These are phyloP conservation scores for Mortierella sp. DNA, from an alignment of 371 early-diverging fungal species.

Conservation along the genomic window DNA sequence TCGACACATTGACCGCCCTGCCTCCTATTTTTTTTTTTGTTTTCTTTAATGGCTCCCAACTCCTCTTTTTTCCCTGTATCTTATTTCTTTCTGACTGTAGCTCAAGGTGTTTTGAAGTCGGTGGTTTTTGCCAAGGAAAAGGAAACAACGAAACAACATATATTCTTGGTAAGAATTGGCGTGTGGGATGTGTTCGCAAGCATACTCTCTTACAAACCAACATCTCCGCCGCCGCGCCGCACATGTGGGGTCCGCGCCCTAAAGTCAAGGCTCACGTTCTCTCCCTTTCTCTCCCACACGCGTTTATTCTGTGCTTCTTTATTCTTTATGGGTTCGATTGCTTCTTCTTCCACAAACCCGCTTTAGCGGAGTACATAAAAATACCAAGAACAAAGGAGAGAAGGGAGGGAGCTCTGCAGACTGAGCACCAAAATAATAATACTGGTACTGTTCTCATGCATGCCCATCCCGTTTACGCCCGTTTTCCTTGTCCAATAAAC, in stretches of 20 bases:
- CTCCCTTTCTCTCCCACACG: not conserved
- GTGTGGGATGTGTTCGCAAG: no score
- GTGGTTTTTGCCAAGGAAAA: no score
- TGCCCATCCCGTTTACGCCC: constrained; percentile 5
- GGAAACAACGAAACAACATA: no score
- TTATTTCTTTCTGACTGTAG: no score
- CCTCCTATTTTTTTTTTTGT: no score
- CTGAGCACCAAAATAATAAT: not conserved
- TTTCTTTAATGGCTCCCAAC: no score
- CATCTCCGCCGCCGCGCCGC: not conserved
- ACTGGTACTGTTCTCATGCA: not conserved
- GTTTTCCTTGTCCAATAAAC: not conserved
- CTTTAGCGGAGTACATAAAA: constrained; percentile 4
- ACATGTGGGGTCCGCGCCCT: constrained; percentile 5
- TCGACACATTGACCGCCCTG: no score
- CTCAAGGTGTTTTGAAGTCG: no score
- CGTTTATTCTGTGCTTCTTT: not conserved
- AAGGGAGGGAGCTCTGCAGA: not conserved
- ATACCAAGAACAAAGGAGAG: not conserved
- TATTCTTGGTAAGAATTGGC: not conserved
- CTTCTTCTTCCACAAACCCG: constrained; percentile 7
- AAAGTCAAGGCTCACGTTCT: not conserved
- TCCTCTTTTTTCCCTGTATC: no score
- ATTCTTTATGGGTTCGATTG: not conserved
- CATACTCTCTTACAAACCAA: not conserved